Percentiles rank a stretch among this genome's conserved stretches.
Conservation (phyloP, 108 stramenopile genomes). For the Aurantiochytrium sp. region DNA sequence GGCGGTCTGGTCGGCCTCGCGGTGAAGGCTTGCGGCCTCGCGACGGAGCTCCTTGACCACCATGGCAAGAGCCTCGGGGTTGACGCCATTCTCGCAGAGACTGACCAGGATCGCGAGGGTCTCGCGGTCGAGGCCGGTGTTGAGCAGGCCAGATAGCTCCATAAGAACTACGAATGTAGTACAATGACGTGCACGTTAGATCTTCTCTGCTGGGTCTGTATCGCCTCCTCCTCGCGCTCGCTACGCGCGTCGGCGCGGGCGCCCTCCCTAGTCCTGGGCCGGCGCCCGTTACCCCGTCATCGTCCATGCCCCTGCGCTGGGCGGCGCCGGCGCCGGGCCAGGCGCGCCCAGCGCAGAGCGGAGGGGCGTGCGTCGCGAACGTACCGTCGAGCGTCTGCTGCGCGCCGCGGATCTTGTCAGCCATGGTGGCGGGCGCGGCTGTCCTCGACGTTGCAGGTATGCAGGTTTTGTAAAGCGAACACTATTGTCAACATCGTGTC, state of each 20-base stretch:
- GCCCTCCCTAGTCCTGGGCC: no score
- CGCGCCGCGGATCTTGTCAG: background rate
- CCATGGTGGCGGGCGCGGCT: background rate
- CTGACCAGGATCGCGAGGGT: slow-evolving; percentile 13
- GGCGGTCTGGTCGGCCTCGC: background rate
- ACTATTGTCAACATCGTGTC: no score
- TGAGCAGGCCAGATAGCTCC: background rate
- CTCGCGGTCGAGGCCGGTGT: slow-evolving; percentile 31
- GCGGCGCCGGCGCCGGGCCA: background rate
- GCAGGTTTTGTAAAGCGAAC: no score
- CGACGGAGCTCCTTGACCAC: slow-evolving; percentile 38
- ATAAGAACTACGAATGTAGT: background rate
- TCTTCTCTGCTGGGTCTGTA: background rate
- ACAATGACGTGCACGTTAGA: background rate
- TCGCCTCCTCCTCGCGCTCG: background rate
- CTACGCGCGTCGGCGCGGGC: background rate
- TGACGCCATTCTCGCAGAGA: slow-evolving; percentile 34
- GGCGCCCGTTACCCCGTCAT: no score
- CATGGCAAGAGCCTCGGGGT: slow-evolving; percentile 33
- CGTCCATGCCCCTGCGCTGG: no score
- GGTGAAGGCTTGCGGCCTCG: slow-evolving; percentile 2
- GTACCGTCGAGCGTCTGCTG: background rate
- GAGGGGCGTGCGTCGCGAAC: background rate
- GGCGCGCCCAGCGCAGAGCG: background rate
- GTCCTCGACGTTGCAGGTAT: background rate